Conservation (phyloP, 1,284 basidiomycete species). For the Trametes hirsuta region DNA sequence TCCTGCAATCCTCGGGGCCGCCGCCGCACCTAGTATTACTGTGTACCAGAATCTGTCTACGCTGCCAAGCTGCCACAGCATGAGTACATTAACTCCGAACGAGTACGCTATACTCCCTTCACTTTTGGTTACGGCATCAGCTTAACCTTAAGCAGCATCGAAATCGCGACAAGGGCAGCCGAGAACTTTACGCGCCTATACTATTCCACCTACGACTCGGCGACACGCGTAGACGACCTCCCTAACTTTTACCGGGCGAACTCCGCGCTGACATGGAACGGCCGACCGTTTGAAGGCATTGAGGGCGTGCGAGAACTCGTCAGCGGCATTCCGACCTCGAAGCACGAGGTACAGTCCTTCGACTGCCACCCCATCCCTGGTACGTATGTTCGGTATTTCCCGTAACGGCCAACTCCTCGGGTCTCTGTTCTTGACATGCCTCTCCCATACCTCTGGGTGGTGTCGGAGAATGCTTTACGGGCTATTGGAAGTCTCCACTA, state of each 20-base stretch:
- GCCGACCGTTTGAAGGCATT: conserved; percentile 73
- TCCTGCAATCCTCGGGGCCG: not conserved
- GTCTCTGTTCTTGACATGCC: too few relatives aligned
- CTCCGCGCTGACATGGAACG: conserved; percentile 84
- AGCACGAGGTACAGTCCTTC: conserved; percentile 82
- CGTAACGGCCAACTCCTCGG: too few relatives aligned
- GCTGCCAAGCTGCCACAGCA: conserved; percentile 1
- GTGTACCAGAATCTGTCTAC: not conserved
- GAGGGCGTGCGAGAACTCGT: conserved; percentile 70
- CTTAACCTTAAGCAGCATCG: conserved; percentile 54
- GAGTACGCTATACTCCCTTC: conserved; percentile 25
- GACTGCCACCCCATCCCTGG: conserved; percentile 89
- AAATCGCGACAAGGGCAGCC: conserved; percentile 79
- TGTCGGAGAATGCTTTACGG: too few relatives aligned
- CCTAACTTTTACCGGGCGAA: conserved; percentile 77
- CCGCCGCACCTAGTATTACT: not conserved
- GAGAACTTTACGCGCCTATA: conserved; percentile 79
- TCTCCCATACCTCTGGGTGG: too few relatives aligned
- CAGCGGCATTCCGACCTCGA: conserved; percentile 70
- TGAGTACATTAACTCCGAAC: conserved; percentile 27
- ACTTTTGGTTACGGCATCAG: not conserved
- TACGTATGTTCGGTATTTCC: conserved; percentile 33
- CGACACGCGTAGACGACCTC: conserved; percentile 67
- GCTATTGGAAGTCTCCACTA: too few relatives aligned
- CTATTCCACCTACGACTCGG: conserved; percentile 78